Base-by-base conservation (phyloP, 2,329 filamentous ascomycete species). In the Pseudogymnoascus destructans region DNA sequence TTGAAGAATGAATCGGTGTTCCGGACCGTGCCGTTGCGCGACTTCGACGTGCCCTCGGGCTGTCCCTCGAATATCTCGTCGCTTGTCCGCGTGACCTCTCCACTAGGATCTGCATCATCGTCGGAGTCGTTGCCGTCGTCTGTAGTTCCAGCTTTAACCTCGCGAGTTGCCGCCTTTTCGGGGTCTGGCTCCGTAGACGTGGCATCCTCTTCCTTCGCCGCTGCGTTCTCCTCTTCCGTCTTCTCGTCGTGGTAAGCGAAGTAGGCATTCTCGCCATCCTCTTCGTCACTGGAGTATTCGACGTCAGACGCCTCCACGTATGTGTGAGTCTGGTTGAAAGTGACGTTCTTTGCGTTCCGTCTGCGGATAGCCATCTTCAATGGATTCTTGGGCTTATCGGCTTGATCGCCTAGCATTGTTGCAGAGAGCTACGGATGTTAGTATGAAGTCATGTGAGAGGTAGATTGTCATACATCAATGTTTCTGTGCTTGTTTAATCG, bases 1-100 rank as follows among this genome's bases (percentile, higher is more conserved):
- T 90, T 95, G 77, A 96, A 96, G 76, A 97, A 96, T 0, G 92
- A 95, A 72, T 97, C 92, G 3, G 89, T 92, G 69, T 95, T 95
- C 63, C 92, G 82, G 46, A 95, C 80, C 19, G 87, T 92, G 40
- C 90, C 90, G 65, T 95, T 95, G 63, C 86, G 82, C 33, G 89
- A 90, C 68, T 85, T 81, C 68, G 77, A 78, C 1, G 74, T 73
- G 40, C 79, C 75, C 59, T 76, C 74, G 1, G 71, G 66, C 61
- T 77, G 81, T 52, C 70, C 73, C 54, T 82, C 80, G 59, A 85
- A 78, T 3, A 81, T 79, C 49, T 92, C 87, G 58, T 89, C 86
- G 64, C 83, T 88, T 55, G 74, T 79, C 60, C 79, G 72, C 19
- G 66, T 63, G 15, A 67, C 68, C 10, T 76, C 74, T 5, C 69